Conservation (phyloP, 495 filamentous ascomycete genomes). For the Annulohypoxylon stygium region DNA sequence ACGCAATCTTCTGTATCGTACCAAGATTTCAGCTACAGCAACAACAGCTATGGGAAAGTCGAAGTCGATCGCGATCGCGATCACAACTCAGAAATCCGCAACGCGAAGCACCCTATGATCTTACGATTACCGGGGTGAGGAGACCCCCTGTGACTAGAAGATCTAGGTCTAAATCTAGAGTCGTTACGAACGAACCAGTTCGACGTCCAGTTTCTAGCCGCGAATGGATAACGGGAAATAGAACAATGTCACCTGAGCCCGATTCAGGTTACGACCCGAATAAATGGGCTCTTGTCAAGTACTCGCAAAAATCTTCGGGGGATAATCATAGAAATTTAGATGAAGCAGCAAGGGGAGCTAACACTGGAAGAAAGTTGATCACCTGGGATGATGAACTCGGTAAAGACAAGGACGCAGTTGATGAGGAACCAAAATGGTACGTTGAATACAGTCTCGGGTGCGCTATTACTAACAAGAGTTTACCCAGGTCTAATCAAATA, state of each 20-base stretch:
- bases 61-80: background rate
- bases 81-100: slow-evolving; percentile 2
- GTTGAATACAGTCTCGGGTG: background rate
- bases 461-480: background rate
- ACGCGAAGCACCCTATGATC: background rate
- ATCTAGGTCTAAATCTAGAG: background rate
- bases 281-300: slow-evolving; percentile 1
- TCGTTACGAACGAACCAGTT: background rate
- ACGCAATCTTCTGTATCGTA: background rate
- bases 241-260: slow-evolving; percentile 2
- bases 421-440: background rate
- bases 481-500: background rate
- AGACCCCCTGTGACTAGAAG: background rate
- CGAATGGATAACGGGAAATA: background rate
- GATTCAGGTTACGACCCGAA: background rate
- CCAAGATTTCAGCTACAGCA: slow-evolving; percentile 9
- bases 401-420: too few relatives aligned
- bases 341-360: background rate
- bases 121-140: background rate
- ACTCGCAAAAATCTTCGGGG: background rate
- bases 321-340: background rate
- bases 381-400: slow-evolving; percentile 8
- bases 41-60: slow-evolving; percentile 1
- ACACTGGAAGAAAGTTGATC: background rate
- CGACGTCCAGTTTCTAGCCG: background rate